phyloP scores from a whole-genome alignment of 1,139 yeast genomes.

The Blastobotrys illinoisensis region DNA sequence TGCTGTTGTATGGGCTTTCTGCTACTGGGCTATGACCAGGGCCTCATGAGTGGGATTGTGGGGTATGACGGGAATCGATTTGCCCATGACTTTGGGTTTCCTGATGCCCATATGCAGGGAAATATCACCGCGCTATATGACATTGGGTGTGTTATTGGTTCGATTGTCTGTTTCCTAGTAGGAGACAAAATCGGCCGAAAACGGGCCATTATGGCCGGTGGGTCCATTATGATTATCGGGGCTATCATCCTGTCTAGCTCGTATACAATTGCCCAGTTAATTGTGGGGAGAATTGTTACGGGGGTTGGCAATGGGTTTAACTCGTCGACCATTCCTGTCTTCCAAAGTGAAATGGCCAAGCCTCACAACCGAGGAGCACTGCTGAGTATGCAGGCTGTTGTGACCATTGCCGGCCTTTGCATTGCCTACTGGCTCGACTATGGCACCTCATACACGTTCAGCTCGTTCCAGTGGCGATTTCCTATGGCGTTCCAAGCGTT shows the following conservation, averaged over 20 bases:
- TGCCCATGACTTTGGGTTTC: slow-evolving; percentile 13
- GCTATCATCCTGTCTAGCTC: slow-evolving; percentile 35
- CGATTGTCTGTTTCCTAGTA: slow-evolving; percentile 29
- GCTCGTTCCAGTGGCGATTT: slow-evolving; percentile 26
- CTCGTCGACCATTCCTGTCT: slow-evolving; percentile 54
- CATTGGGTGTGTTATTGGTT: slow-evolving; percentile 64
- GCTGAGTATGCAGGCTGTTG: slow-evolving; percentile 7
- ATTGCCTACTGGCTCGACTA: slow-evolving; percentile 15
- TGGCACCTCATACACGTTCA: slow-evolving; percentile 9
- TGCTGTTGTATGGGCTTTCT: slow-evolving; percentile 8
- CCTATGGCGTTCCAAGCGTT: slow-evolving; percentile 27
- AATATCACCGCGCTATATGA: slow-evolving; percentile 53
- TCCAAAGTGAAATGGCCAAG: slow-evolving; percentile 52
- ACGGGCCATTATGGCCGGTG: slow-evolving; percentile 13
- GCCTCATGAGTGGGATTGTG: slow-evolving; percentile 9
- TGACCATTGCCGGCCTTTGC: slow-evolving; percentile 9
- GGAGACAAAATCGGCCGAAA: slow-evolving; percentile 64
- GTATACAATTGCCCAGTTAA: slow-evolving; percentile 35
- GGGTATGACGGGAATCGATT: slow-evolving; percentile 6
- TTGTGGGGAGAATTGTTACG: slow-evolving; percentile 50
- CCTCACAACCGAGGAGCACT: slow-evolving; percentile 44
- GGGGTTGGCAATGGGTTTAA: slow-evolving; percentile 57
- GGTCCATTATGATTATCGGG: slow-evolving; percentile 38
- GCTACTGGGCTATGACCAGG: slow-evolving; percentile 10
- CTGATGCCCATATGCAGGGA: slow-evolving; percentile 23